A percentile compares a stretch with the other conserved stretches of the same genome.
Evolutionary conservation across 2,329 filamentous ascomycete species (phyloP).

Genomic region (Fusarium sp.): DNA sequence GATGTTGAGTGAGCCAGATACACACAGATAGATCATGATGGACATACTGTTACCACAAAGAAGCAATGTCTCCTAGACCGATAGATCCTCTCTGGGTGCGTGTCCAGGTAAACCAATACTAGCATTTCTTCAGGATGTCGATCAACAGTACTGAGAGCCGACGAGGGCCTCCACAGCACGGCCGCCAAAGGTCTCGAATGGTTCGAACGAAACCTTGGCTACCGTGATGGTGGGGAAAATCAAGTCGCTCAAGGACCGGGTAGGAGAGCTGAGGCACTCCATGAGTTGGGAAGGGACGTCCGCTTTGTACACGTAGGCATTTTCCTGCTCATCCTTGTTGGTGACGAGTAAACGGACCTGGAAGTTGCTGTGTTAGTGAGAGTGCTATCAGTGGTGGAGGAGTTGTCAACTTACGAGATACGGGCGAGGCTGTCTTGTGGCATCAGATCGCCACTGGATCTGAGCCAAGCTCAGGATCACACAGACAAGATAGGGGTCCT

Average conservation of each 20-base stretch:
- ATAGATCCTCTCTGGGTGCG: neutral
- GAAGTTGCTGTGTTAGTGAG: neutral
- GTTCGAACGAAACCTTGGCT: neutral
- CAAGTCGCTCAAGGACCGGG: neutral
- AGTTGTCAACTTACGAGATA: neutral
- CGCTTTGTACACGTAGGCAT: neutral
- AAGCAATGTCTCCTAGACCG: neutral
- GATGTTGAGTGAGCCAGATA: neutral
- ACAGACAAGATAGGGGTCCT: neutral
- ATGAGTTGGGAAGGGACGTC: neutral
- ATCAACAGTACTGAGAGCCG: neutral
- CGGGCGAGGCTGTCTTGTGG: neutral
- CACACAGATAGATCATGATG: too few relatives aligned
- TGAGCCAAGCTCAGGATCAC: neutral
- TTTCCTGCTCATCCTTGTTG: neutral
- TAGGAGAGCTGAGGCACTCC: neutral
- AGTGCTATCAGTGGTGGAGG: fast-evolving
- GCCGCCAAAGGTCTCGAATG: neutral
- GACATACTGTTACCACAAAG: neutral
- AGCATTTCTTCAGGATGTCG: neutral
- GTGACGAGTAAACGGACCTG: neutral
- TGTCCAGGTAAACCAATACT: too few relatives aligned
- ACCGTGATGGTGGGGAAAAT: neutral
- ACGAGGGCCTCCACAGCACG: neutral
- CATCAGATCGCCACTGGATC: neutral